Conservation (phyloP, 495 filamentous ascomycete genomes). For the Penicillium crystallinum region DNA sequence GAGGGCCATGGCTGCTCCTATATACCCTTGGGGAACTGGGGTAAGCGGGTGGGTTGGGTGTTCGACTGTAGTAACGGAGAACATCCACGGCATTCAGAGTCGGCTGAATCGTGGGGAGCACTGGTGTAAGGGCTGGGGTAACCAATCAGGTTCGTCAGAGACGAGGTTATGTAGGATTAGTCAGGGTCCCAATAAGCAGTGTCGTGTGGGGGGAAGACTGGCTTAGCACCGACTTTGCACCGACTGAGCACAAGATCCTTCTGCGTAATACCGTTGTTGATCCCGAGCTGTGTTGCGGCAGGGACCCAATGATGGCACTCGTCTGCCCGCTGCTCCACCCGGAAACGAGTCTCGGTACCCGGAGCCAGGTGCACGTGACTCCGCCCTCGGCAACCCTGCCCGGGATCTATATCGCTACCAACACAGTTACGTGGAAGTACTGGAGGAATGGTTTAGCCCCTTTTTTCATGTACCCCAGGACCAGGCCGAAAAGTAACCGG, state of each 20-base stretch:
- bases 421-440: too few relatives aligned
- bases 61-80: slow-evolving; percentile 22
- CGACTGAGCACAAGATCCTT: not conserved
- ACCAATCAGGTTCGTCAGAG: slow-evolving; percentile 13
- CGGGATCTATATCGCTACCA: slow-evolving; percentile 20
- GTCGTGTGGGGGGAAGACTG: slow-evolving; percentile 8
- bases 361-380: slow-evolving; percentile 28
- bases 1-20: slow-evolving; percentile 27
- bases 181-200: not conserved
- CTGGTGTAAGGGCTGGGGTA: not conserved
- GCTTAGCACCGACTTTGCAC: not conserved
- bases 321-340: slow-evolving; percentile 1
- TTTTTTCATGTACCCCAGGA: too few relatives aligned
- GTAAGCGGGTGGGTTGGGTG: slow-evolving; percentile 21
- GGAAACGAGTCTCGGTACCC: slow-evolving; percentile 32
- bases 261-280: slow-evolving; percentile 21
- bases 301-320: not conserved
- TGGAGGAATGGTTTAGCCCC: too few relatives aligned
- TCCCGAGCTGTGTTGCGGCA: slow-evolving; percentile 15
- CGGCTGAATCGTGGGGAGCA: slow-evolving; percentile 34
- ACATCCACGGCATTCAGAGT: slow-evolving; percentile 39
- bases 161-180: slow-evolving; percentile 5
- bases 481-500: not conserved
- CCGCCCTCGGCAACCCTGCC: slow-evolving; percentile 19
- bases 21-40: slow-evolving; percentile 25